phyloP scores from a whole-genome alignment of 164 flowering plant genomes.

The Nymphaea colorata region DNA sequence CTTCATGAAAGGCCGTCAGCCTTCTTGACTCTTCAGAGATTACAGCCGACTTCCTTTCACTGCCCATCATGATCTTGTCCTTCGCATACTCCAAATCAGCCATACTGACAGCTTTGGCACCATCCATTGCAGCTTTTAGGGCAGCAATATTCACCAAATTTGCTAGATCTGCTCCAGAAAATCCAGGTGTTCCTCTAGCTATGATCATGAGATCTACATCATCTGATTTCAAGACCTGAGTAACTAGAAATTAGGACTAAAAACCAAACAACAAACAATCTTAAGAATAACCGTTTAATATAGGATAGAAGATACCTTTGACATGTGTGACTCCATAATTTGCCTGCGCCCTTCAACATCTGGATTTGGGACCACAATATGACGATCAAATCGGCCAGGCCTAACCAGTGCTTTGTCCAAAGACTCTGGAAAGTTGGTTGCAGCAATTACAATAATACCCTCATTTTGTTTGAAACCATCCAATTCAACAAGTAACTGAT shows the following conservation, averaged over 20 bases:
- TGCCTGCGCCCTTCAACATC: slow-evolving; percentile 96
- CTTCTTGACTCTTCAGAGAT: slow-evolving; percentile 80
- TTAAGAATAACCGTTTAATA: no score
- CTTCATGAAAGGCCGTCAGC: slow-evolving; percentile 92
- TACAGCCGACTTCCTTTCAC: slow-evolving; percentile 90
- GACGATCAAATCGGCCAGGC: slow-evolving; percentile 96
- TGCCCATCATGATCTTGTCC: slow-evolving; percentile 88
- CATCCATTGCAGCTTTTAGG: slow-evolving; percentile 89
- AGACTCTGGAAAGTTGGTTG: slow-evolving; percentile 93
- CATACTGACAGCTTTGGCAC: slow-evolving; percentile 82
- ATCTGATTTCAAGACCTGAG: slow-evolving; percentile 77
- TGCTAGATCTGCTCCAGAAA: slow-evolving; percentile 92
- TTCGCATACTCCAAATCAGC: slow-evolving; percentile 73
- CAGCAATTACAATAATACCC: slow-evolving; percentile 95
- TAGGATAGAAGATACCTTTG: slow-evolving; percentile 41
- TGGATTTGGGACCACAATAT: slow-evolving; percentile 93
- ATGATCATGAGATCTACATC: slow-evolving; percentile 92
- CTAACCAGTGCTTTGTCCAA: slow-evolving; percentile 92
- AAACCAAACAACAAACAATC: not conserved
- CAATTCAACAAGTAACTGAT: slow-evolving; percentile 92
- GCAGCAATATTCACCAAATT: slow-evolving; percentile 89
- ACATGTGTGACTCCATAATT: slow-evolving; percentile 88
- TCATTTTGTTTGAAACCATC: slow-evolving; percentile 98
- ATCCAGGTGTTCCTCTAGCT: slow-evolving; percentile 95
- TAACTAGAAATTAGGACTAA: not conserved